Conservation (phyloP, 192 early-diverging fungal genomes). For the Bifiguratus adelaidae region DNA sequence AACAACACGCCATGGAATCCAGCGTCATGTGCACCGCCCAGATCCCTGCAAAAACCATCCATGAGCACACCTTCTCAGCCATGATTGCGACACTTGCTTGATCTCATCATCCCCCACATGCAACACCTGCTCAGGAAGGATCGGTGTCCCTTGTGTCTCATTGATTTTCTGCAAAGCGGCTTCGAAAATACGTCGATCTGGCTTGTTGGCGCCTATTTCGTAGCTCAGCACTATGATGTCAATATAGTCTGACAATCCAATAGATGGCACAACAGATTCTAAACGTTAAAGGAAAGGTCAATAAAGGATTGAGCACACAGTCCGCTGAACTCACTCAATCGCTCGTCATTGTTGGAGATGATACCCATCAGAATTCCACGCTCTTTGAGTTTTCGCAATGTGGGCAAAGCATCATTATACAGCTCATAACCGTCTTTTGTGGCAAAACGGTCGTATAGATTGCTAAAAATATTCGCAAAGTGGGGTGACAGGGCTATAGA, state of each 20-base stretch:
- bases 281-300: neutral
- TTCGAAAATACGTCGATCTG: constrained; percentile 35
- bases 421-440: constrained; percentile 36
- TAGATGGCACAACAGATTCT: constrained; percentile 17
- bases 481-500: constrained; percentile 7
- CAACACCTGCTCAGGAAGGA: constrained; percentile 30
- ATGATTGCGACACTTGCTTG: constrained; percentile 10
- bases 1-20: constrained; percentile 16
- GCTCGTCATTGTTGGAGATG: constrained; percentile 52
- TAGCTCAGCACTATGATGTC: constrained; percentile 47
- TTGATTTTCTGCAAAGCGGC: constrained; percentile 24
- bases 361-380: constrained; percentile 40
- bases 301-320: neutral
- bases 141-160: neutral
- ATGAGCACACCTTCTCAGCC: neutral
- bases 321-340: constrained; percentile 16
- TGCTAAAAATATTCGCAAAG: constrained; percentile 13
- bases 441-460: constrained; percentile 33
- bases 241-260: constrained; percentile 35
- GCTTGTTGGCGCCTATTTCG: constrained; percentile 42
- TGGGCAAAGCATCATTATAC: constrained; percentile 34
- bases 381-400: constrained; percentile 29
- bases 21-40: constrained; percentile 12
- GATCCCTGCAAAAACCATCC: constrained; percentile 6
- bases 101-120: constrained; percentile 50